Evolutionary conservation across 73 alveolate species (phyloP), one percentile per base, ranked within the genome.

Genomic region (Halteria grandinella): DNA sequence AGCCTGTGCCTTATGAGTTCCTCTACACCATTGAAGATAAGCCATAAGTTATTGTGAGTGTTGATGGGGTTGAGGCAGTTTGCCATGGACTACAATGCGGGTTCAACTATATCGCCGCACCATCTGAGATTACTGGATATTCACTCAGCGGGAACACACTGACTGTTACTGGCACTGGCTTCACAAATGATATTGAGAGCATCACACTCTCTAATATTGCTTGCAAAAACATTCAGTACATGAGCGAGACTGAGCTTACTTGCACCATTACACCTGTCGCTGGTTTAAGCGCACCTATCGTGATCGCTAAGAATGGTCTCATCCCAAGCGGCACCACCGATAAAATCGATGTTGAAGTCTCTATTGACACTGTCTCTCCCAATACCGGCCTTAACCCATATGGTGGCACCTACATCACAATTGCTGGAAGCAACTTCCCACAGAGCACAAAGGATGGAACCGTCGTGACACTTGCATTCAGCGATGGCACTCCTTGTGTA

Each of bases 1-100:
- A 64, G 52, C 66, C 79, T 20, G 27, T 64, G 23, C 79, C 79
- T 23, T 64, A 23, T 25, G 79, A 64, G 21, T 44, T 44, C 48
- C 31, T 64, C 1, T 41, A 25, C 17, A 64, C 79, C 25, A 36
- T 14, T 23, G 63, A 64, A 28, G 12, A 17, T 3, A 64, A 41
- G 23, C 79, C 79, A 4, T 27, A 64, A 44, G 79, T 64, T 0
- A 14, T 14, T 3, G 66, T 64, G 39, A 20, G 34, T 20, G 79
- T 64, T 4, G 79, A 64, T 25, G 66, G 51, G 34, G 3, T 41
- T 1, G 54, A 45, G 10, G 79, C 79, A 20, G 79, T 64, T 14
- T 64, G 79, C 34, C 15, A 48, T 1, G 6, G 40, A 25, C 66
- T 41, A 5, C 53, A 41, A n/a, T 64, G 79, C 37, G 79, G 63